These are phyloP conservation scores for Exobasidium cylindrosporum DNA, from an alignment of 1,284 basidiomycete species.

Conservation along the genomic window DNA sequence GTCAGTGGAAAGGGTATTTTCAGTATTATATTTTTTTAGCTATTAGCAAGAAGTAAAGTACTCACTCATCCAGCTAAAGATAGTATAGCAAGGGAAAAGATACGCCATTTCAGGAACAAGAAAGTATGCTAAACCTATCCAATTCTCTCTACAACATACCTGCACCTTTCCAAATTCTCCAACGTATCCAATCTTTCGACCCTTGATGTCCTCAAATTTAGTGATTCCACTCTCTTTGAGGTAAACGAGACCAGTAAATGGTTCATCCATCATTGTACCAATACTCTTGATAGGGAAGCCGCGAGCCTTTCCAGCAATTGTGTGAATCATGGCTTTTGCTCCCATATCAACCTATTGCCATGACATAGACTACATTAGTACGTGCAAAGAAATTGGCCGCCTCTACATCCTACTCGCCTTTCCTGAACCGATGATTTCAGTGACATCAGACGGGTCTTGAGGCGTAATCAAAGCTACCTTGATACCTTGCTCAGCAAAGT, in stretches of 20 bases:
- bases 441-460: constrained; percentile 50
- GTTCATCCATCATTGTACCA: constrained; percentile 56
- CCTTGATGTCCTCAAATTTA: constrained; percentile 55
- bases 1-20: no score
- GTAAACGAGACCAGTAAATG: constrained; percentile 57
- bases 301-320: constrained; percentile 55
- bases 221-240: constrained; percentile 54
- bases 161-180: constrained; percentile 58
- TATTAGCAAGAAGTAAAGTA: background rate
- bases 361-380: no score
- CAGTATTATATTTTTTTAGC: background rate
- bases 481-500: constrained; percentile 54
- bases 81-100: no score
- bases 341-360: constrained; percentile 55
- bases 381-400: no score
- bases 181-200: constrained; percentile 58
- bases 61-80: background rate
- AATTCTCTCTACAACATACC: no score
- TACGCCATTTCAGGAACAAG: constrained; percentile 29
- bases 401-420: no score
- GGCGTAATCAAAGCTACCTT: constrained; percentile 57
- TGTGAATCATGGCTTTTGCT: constrained; percentile 56
- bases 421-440: constrained; percentile 54
- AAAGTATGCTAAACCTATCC: constrained; percentile 43
- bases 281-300: constrained; percentile 56